Evolutionary conservation across 345 rosid species (phyloP).

Genomic region (Pistacia atlantica): DNA sequence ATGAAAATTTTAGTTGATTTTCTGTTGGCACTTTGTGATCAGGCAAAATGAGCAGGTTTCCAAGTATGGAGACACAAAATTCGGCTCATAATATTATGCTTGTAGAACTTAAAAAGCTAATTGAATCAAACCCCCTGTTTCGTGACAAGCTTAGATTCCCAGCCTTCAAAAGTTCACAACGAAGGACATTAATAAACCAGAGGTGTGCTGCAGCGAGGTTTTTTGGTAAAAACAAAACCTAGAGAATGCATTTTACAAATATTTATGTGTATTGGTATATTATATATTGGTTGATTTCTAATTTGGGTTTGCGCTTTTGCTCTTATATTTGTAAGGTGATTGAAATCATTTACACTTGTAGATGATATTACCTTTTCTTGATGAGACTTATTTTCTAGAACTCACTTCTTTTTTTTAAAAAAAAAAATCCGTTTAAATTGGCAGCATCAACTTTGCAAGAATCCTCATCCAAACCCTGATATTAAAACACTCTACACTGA

Average conservation of each 20-base stretch:
- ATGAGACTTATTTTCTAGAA: slow-evolving; percentile 10
- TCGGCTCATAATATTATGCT: slow-evolving; percentile 71
- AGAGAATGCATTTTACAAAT: background rate
- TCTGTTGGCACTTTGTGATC: slow-evolving; percentile 15
- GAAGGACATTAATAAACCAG: slow-evolving; percentile 85
- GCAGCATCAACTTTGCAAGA: slow-evolving; percentile 97
- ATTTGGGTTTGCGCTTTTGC: background rate
- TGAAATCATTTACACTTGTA: slow-evolving; percentile 1
- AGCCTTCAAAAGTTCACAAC: slow-evolving; percentile 64
- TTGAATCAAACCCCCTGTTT: slow-evolving; percentile 77
- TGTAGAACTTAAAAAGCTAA: slow-evolving; percentile 67
- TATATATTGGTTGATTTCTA: background rate
- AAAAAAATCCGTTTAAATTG: slow-evolving; percentile 66
- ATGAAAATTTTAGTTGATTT: slow-evolving; percentile 13
- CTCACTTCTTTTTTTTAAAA: slow-evolving; percentile 5
- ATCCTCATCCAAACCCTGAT: slow-evolving; percentile 89
- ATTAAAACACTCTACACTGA: slow-evolving; percentile 85
- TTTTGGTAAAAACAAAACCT: background rate
- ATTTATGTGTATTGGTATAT: too few species aligned
- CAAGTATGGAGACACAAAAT: slow-evolving; percentile 76
- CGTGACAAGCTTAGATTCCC: slow-evolving; percentile 78
- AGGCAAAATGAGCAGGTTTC: slow-evolving; percentile 90
- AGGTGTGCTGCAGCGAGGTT: slow-evolving; percentile 43
- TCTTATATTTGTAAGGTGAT: background rate
- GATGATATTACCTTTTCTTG: background rate